These are phyloP conservation scores for Porpolomopsis calyptriformis DNA, from an alignment of 768 basidiomycete species.

Conservation along the genomic window DNA sequence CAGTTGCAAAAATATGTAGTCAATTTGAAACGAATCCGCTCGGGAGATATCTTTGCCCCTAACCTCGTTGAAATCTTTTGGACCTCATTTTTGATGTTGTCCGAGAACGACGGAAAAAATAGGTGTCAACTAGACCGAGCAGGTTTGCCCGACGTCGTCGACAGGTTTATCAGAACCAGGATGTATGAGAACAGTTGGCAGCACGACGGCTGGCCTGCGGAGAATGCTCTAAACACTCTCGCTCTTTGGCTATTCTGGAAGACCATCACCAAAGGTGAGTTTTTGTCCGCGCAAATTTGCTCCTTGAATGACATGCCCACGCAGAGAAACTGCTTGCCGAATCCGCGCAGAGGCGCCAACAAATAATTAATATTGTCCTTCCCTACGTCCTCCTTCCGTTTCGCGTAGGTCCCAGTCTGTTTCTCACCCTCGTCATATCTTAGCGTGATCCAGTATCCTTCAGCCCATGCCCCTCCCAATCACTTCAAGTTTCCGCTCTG, in stretches of 20 bases:
- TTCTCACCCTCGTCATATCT: slow-evolving; percentile 2
- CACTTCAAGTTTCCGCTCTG: slow-evolving; percentile 46
- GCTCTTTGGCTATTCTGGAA: slow-evolving; percentile 50
- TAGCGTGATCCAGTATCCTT: slow-evolving; percentile 33
- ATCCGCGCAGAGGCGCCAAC: slow-evolving; percentile 17
- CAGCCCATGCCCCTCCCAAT: slow-evolving; percentile 49
- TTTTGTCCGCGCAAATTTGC: neutral
- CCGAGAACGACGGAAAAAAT: slow-evolving; percentile 51
- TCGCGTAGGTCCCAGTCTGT: slow-evolving; percentile 26
- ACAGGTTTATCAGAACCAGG: slow-evolving; percentile 28
- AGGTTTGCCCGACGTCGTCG: slow-evolving; percentile 30
- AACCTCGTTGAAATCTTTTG: slow-evolving; percentile 32
- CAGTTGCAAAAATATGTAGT: slow-evolving; percentile 28
- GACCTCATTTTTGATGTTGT: slow-evolving; percentile 40
- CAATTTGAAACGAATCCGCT: slow-evolving; percentile 31
- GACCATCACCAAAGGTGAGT: slow-evolving; percentile 32
- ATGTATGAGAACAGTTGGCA: slow-evolving; percentile 26
- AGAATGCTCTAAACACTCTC: slow-evolving; percentile 35
- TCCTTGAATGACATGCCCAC: neutral
- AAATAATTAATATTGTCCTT: slow-evolving; percentile 25
- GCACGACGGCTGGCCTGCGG: slow-evolving; percentile 39
- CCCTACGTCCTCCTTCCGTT: slow-evolving; percentile 41
- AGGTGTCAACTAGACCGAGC: slow-evolving; percentile 36
- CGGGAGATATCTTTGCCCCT: slow-evolving; percentile 18
- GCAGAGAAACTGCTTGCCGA: slow-evolving; percentile 24